These are phyloP conservation scores for Adansonia madagascariensis DNA, from an alignment of 441 rosid genomes.

Conservation along the genomic window DNA sequence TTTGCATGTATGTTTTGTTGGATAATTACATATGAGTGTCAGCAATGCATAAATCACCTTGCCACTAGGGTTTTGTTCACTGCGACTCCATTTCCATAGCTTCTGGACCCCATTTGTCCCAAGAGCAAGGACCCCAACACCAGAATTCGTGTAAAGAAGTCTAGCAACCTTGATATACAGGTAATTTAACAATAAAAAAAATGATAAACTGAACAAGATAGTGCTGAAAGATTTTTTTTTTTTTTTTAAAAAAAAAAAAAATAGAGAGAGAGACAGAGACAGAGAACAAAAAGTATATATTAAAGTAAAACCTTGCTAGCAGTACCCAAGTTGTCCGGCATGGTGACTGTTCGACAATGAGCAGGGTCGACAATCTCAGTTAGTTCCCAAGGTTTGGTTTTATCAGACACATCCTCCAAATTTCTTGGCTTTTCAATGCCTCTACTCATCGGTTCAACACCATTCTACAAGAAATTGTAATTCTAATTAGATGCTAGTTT, in stretches of 20 bases:
- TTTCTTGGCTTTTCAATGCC: slow-evolving; percentile 41
- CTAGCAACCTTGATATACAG: slow-evolving; percentile 41
- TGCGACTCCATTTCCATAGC: slow-evolving; percentile 50
- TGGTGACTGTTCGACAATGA: slow-evolving; percentile 40
- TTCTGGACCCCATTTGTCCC: slow-evolving; percentile 52
- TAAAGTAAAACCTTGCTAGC: slow-evolving; percentile 40
- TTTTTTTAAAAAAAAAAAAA: too few relatives aligned
- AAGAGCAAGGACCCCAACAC: slow-evolving; percentile 46
- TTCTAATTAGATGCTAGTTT: slow-evolving; percentile 17
- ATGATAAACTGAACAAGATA: slow-evolving; percentile 1
- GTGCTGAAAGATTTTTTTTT: not conserved
- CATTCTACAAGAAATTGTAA: slow-evolving; percentile 36
- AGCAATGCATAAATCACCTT: slow-evolving; percentile 31
- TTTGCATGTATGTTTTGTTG: not conserved
- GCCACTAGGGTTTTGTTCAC: slow-evolving; percentile 46
- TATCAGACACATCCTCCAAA: slow-evolving; percentile 39
- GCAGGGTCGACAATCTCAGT: slow-evolving; percentile 36
- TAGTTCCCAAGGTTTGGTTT: slow-evolving; percentile 45
- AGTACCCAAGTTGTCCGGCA: slow-evolving; percentile 37
- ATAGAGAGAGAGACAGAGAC: too few relatives aligned
- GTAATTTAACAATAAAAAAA: slow-evolving; percentile 12
- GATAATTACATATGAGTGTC: not conserved
- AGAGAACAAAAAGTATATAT: not conserved
- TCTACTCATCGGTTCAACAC: slow-evolving; percentile 40
- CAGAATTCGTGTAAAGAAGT: slow-evolving; percentile 50